Base-by-base conservation (phyloP, 1,284 basidiomycete species). In the Takashimella koratensis region DNA sequence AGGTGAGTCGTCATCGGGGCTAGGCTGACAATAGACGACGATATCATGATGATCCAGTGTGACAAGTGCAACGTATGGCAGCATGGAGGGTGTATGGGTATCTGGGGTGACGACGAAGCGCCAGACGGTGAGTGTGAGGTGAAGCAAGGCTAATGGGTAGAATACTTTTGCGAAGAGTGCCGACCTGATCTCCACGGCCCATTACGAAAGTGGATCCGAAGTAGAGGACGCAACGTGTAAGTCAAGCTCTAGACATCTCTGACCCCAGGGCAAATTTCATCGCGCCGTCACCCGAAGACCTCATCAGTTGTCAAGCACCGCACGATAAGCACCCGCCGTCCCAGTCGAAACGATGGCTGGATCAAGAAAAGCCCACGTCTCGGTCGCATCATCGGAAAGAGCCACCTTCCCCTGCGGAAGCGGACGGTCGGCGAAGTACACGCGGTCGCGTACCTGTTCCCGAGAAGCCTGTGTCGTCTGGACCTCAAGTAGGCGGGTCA, bases 41-140 rank as follows among this genome's bases (percentile, higher is more conserved):
- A 88, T 67, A 85, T 86, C 65, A 83, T 86, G 61, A 97, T 98
- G 92, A 92, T 97, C 49, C 89, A 94, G 75, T 98, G 95, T 78
- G 95, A 98, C 78, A 86, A 82, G 51, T 98, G 95, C 80, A 89
- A 91, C 68, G 90, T 91, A 58, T 98, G 95, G 95, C 95, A 98
- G 76, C 95, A 98, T 75, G 94, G 94, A 19, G 82, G 87, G 26
- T 98, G 95, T 77, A 93, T 98, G 85, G 95, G 95, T 47, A 90
- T 90, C 73, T 84, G 86, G 71, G 84, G 84, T 42, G 89, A 93
- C 71, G 87, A 88, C 57, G 86, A 86, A 66, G 83, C 89, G 26
- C 86, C 86, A 53, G 83, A 88, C 64, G 84, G 85, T 69, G 81
- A 85, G 76, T 90, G n/a, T n/a, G 11, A 3, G 21, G 20, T 44